Conservation (phyloP, 116 monocot species). For the Phalaenopsis hybrid region DNA sequence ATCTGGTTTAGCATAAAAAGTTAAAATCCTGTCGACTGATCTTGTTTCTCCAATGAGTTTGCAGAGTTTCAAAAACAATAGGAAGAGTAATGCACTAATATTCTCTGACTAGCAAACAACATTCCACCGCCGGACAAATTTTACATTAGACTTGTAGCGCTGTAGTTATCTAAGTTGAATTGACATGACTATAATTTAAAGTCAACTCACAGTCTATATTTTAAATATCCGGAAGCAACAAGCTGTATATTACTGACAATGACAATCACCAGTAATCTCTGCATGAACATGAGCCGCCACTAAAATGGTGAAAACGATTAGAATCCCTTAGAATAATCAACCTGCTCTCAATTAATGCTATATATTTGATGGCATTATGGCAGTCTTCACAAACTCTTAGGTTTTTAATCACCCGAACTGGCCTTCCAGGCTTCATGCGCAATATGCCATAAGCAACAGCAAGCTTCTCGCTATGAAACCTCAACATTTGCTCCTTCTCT, state of each 20-base stretch:
- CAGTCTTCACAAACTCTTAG: constrained; percentile 74
- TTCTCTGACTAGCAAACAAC: not conserved
- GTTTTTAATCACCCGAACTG: constrained; percentile 77
- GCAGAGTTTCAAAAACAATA: too few relatives aligned
- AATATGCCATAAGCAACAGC: constrained; percentile 75
- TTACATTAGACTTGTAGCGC: not conserved
- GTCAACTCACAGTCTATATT: not conserved
- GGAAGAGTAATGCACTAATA: too few relatives aligned
- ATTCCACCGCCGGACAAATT: not conserved
- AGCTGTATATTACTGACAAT: not conserved
- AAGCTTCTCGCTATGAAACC: constrained; percentile 77
- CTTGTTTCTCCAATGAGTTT: too few relatives aligned
- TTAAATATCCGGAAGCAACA: not conserved
- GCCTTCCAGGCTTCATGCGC: constrained; percentile 52
- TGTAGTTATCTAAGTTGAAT: not conserved
- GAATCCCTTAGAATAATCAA: constrained; percentile 78
- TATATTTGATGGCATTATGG: constrained; percentile 62
- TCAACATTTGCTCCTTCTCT: constrained; percentile 81
- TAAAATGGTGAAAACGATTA: constrained; percentile 86
- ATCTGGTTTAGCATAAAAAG: too few relatives aligned
- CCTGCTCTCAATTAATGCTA: constrained; percentile 56
- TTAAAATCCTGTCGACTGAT: too few relatives aligned
- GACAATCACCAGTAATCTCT: constrained; percentile 47
- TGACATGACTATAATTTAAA: too few relatives aligned
- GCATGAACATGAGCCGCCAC: constrained; percentile 63